Conservation (phyloP, 1,284 basidiomycete species). For the Singerocomus inundabilis region DNA sequence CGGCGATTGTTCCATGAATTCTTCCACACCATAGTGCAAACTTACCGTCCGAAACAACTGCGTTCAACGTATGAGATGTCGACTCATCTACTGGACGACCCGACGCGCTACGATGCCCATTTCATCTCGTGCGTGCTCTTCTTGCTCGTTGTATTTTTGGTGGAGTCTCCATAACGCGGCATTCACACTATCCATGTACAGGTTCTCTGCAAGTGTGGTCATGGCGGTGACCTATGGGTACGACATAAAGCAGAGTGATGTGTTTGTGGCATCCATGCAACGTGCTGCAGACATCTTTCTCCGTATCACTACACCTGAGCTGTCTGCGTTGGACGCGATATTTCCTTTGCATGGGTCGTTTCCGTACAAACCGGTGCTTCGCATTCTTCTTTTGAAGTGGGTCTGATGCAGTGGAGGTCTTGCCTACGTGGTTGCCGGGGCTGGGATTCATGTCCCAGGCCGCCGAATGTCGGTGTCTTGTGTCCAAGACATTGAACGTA, state of each 20-base stretch:
- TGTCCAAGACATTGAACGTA: slow-evolving; percentile 7
- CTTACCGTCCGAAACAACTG: slow-evolving; percentile 20
- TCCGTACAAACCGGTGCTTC: not conserved
- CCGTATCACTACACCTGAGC: not conserved
- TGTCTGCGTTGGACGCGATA: not conserved
- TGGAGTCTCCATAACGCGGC: not conserved
- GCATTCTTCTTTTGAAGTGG: not conserved
- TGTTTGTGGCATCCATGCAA: slow-evolving; percentile 13
- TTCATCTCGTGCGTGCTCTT: slow-evolving; percentile 7
- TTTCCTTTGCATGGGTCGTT: slow-evolving; percentile 16
- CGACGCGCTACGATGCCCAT: slow-evolving; percentile 8
- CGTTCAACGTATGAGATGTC: slow-evolving; percentile 12
- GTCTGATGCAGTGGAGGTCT: slow-evolving; percentile 1
- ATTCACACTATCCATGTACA: not conserved
- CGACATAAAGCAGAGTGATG: slow-evolving; percentile 5
- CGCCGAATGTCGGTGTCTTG: slow-evolving; percentile 10
- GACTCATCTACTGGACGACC: slow-evolving; percentile 6
- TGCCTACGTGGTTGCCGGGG: slow-evolving; percentile 16
- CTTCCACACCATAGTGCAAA: slow-evolving; percentile 10
- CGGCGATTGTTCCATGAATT: slow-evolving; percentile 17
- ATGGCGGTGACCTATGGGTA: slow-evolving; percentile 21
- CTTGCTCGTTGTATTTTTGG: not conserved
- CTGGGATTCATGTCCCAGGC: slow-evolving; percentile 17
- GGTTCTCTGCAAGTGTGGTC: slow-evolving; percentile 18
- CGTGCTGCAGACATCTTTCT: slow-evolving; percentile 8